phyloP scores from a whole-genome alignment of 208 protist species.

The Herpetomonas samuelpessoai region DNA sequence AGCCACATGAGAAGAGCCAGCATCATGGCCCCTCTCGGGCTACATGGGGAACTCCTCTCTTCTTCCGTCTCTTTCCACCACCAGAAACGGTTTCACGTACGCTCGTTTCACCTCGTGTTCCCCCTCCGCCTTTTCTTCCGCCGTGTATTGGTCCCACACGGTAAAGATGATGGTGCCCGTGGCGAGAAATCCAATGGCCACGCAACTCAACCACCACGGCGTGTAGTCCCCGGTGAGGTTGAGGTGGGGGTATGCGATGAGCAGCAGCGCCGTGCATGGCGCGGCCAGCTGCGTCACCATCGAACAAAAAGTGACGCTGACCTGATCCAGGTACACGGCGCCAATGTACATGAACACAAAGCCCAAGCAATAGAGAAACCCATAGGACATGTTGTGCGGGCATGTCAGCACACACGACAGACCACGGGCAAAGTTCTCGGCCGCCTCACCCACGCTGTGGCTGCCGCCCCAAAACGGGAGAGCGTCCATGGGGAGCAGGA shows the following conservation, averaged over 20 bases:
- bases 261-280: constrained; percentile 47
- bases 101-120: constrained; percentile 36
- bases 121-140: constrained; percentile 27
- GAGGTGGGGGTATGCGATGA: constrained; percentile 35
- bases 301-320: constrained; percentile 60
- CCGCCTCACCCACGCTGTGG: constrained; percentile 28
- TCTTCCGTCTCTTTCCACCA: background rate
- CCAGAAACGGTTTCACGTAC: background rate
- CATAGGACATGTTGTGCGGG: constrained; percentile 31
- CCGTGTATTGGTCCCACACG: constrained; percentile 46
- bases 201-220: constrained; percentile 39
- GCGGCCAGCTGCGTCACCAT: constrained; percentile 59
- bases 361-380: constrained; percentile 38
- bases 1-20: too few species aligned
- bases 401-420: constrained; percentile 16
- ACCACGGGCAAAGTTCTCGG: constrained; percentile 15
- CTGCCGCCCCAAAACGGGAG: constrained; percentile 54
- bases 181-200: constrained; percentile 26
- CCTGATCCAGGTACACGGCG: constrained; percentile 54
- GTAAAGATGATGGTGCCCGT: constrained; percentile 41
- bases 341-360: constrained; percentile 54
- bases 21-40: too few species aligned
- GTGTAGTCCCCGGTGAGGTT: constrained; percentile 39
- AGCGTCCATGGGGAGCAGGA: constrained; percentile 45
- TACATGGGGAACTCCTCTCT: background rate